phyloP scores from a whole-genome alignment of 1,139 yeast genomes.

The Yarrowia galli region DNA sequence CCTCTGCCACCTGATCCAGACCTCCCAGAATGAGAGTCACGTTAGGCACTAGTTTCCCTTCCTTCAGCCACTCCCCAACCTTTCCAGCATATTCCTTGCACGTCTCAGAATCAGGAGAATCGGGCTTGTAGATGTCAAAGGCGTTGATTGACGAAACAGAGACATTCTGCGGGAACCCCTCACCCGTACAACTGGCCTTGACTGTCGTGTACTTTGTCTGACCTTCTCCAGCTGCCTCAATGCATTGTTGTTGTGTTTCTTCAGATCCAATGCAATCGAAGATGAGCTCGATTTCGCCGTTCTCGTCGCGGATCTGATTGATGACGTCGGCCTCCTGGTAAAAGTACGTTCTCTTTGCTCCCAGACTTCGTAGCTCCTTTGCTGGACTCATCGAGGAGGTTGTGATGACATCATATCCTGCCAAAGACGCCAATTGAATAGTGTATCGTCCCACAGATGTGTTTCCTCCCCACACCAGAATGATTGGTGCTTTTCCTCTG shows the following conservation, averaged over 20 bases:
- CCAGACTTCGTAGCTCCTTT: slow-evolving; percentile 17
- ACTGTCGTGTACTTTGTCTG: slow-evolving; percentile 15
- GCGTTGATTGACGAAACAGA: background rate
- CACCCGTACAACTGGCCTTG: background rate
- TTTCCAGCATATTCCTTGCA: background rate
- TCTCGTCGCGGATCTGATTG: slow-evolving; percentile 15
- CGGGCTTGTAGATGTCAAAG: slow-evolving; percentile 1
- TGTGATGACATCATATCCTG: slow-evolving; percentile 57
- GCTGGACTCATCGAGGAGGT: slow-evolving; percentile 54
- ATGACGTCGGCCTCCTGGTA: slow-evolving; percentile 29
- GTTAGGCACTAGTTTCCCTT: slow-evolving; percentile 18
- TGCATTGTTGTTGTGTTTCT: background rate
- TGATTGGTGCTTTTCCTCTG: slow-evolving; percentile 44
- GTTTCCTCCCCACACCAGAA: slow-evolving; percentile 66
- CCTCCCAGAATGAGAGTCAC: slow-evolving; percentile 28
- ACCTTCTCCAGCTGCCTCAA: slow-evolving; percentile 4
- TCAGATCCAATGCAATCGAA: slow-evolving; percentile 15
- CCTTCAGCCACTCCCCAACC: slow-evolving; percentile 1
- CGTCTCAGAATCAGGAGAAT: background rate
- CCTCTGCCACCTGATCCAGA: slow-evolving; percentile 16
- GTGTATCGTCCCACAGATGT: slow-evolving; percentile 60
- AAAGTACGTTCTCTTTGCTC: slow-evolving; percentile 6
- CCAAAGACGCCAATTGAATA: slow-evolving; percentile 58
- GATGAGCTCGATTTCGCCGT: slow-evolving; percentile 26
- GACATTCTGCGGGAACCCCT: background rate